These are phyloP conservation scores for Dalbergia oliveri DNA, from an alignment of 306 rosid genomes.

Conservation along the genomic window DNA sequence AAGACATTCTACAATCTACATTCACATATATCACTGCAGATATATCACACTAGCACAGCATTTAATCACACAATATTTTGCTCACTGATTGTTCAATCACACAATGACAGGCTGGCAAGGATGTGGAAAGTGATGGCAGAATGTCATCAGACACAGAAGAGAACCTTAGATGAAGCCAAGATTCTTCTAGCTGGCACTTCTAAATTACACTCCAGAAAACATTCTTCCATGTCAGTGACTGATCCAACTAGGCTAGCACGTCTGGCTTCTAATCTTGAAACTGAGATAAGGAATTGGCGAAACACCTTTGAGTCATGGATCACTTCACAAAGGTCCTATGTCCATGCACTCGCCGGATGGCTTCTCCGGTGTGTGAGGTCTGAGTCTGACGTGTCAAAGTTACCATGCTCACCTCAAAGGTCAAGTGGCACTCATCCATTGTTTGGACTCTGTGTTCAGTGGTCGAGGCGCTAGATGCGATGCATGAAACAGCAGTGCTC, in stretches of 20 bases:
- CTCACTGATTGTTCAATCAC: constrained; percentile 24
- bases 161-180: constrained; percentile 82
- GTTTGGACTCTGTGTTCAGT: constrained; percentile 71
- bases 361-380: constrained; percentile 74
- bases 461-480: constrained; percentile 70
- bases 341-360: constrained; percentile 75
- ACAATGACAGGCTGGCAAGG: constrained; percentile 66
- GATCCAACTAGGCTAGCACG: constrained; percentile 68
- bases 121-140: constrained; percentile 95
- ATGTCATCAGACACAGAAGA: constrained; percentile 80
- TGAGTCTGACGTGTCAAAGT: constrained; percentile 64
- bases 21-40: constrained; percentile 17
- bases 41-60: constrained; percentile 11
- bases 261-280: constrained; percentile 70
- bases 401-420: constrained; percentile 63
- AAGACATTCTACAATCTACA: constrained; percentile 1
- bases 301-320: constrained; percentile 76
- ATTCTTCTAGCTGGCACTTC: constrained; percentile 79
- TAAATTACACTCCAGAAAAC: constrained; percentile 58
- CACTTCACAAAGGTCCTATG: constrained; percentile 79
- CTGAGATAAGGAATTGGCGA: constrained; percentile 80
- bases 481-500: constrained; percentile 67
- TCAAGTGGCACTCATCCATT: constrained; percentile 68
- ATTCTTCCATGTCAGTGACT: constrained; percentile 55
- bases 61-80: not conserved